Percentiles rank a stretch among this genome's conserved stretches.
Evolutionary conservation across 1,284 basidiomycete species (phyloP).

Genomic region (Phenoliferia sp.): DNA sequence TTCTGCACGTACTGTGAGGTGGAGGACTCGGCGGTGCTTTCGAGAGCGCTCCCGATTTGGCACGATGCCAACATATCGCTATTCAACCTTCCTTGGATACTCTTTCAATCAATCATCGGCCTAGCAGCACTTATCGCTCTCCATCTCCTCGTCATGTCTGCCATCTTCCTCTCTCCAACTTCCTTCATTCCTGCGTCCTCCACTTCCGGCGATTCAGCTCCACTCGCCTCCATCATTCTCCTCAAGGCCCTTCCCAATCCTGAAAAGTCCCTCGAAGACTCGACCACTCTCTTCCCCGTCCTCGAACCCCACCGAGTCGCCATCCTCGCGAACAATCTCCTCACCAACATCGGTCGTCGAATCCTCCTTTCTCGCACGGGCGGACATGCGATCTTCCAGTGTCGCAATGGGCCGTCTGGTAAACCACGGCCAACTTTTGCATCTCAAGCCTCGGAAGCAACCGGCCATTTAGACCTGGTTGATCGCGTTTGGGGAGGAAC

Average conservation of each 20-base stretch:
- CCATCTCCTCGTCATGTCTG: background rate
- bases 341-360: background rate
- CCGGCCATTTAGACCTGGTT: background rate
- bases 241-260: background rate
- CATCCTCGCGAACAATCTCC: background rate
- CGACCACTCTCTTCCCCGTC: background rate
- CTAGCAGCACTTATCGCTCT: background rate
- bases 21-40: background rate
- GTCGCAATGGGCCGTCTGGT: background rate
- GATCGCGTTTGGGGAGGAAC: conserved; percentile 9
- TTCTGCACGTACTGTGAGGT: conserved; percentile 19
- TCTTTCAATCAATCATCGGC: background rate
- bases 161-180: background rate
- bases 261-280: background rate
- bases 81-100: background rate
- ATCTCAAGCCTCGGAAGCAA: background rate
- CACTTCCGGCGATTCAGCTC: too few relatives aligned
- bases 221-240: background rate
- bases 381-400: background rate
- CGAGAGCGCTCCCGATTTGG: background rate
- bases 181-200: background rate
- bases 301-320: conserved; percentile 7
- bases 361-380: background rate
- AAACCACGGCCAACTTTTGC: background rate
- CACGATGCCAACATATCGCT: background rate